phyloP scores from a whole-genome alignment of 805 yeast genomes.

The Yarrowia porcina region DNA sequence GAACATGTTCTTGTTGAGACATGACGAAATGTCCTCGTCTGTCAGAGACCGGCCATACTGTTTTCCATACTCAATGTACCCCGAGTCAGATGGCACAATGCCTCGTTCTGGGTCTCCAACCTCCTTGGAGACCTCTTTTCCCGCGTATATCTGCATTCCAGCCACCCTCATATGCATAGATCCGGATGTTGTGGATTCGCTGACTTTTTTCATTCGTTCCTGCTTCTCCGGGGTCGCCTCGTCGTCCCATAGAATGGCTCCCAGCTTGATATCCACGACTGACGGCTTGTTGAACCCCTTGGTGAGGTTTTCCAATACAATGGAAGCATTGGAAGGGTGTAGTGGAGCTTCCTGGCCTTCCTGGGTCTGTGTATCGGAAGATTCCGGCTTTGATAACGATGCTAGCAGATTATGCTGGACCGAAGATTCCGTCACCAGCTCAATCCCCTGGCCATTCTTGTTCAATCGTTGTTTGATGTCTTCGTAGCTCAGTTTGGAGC shows the following conservation, averaged over 20 bases:
- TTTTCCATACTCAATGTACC: constrained; percentile 57
- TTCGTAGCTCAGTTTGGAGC: neutral
- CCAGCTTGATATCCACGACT: constrained; percentile 80
- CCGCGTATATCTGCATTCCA: constrained; percentile 67
- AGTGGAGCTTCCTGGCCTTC: constrained; percentile 29
- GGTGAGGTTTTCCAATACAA: constrained; percentile 67
- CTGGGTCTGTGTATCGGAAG: too few species aligned
- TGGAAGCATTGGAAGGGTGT: neutral
- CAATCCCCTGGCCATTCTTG: neutral
- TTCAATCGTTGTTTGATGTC: constrained; percentile 4
- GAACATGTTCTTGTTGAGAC: constrained; percentile 19
- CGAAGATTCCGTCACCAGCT: constrained; percentile 2
- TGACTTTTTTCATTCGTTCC: constrained; percentile 58
- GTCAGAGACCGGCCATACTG: constrained; percentile 63
- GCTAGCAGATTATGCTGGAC: constrained; percentile 31
- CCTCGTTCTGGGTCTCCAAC: neutral
- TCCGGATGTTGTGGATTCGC: constrained; percentile 76
- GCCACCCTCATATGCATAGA: constrained; percentile 72
- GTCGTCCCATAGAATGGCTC: constrained; percentile 62
- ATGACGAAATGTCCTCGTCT: neutral
- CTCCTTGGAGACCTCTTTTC: constrained; percentile 24
- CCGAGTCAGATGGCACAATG: neutral
- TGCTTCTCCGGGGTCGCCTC: constrained; percentile 57
- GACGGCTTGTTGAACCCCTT: constrained; percentile 63
- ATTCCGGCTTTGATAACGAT: neutral